A percentile compares a stretch with the other conserved stretches of the same genome.
These are phyloP conservation scores for Malassezia sympodialis DNA, from an alignment of 1,284 basidiomycete genomes.

Conservation along the genomic window DNA sequence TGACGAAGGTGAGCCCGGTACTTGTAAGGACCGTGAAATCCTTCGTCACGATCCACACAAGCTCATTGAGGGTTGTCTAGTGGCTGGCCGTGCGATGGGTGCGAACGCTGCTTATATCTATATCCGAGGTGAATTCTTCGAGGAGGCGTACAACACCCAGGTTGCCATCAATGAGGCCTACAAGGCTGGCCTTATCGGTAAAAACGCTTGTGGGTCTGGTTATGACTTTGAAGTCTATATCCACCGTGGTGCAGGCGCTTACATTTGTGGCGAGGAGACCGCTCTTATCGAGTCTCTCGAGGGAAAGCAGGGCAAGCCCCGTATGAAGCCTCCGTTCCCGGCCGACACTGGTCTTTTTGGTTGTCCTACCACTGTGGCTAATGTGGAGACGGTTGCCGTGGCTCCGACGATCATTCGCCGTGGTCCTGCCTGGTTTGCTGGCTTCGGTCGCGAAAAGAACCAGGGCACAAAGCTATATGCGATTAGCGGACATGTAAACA, in stretches of 20 bases:
- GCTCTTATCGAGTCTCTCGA: conserved; percentile 93
- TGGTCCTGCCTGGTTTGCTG: conserved; percentile 81
- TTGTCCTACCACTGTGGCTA: conserved; percentile 92
- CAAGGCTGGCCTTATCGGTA: conserved; percentile 78
- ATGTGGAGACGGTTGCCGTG: conserved; percentile 95
- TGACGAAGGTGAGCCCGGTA: conserved; percentile 96
- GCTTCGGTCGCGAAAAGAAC: conserved; percentile 84
- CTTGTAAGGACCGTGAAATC: conserved; percentile 98
- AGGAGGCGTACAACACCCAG: conserved; percentile 85
- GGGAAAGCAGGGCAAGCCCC: conserved; percentile 93
- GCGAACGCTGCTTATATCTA: conserved; percentile 97
- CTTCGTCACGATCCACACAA: conserved; percentile 97
- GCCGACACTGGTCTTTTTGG: conserved; percentile 95
- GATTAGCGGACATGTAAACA: conserved; percentile 93
- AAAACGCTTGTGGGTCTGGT: conserved; percentile 81
- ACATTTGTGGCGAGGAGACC: conserved; percentile 98
- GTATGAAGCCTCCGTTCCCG: conserved; percentile 98
- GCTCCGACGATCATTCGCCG: conserved; percentile 91
- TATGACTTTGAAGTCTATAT: conserved; percentile 94
- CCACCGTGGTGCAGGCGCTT: conserved; percentile 92
- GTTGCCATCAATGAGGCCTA: conserved; percentile 93
- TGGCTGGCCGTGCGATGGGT: conserved; percentile 96
- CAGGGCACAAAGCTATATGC: conserved; percentile 92
- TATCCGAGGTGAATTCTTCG: conserved; percentile 94
- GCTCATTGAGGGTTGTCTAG: conserved; percentile 90